Percentiles rank a stretch among this genome's conserved stretches.
phyloP scores from a whole-genome alignment of 805 yeast genomes.

The Barnettozyma populi region DNA sequence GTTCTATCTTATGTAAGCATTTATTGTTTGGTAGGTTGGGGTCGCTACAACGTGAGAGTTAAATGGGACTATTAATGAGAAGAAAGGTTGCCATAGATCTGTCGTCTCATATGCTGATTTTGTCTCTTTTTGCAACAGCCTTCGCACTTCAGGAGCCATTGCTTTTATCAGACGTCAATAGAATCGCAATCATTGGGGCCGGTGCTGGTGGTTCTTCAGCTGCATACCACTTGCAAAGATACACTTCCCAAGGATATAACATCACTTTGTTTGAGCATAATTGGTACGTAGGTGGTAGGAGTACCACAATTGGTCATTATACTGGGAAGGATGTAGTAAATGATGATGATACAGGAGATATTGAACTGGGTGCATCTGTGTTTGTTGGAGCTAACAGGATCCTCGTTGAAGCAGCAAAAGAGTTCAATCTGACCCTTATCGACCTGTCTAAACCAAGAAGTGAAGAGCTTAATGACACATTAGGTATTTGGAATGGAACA shows the following conservation, averaged over 20 bases:
- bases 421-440: slow-evolving; percentile 28
- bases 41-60: too few species aligned
- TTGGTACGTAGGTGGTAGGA: slow-evolving; percentile 41
- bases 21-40: too few species aligned
- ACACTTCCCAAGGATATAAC: slow-evolving; percentile 28
- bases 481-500: slow-evolving; percentile 36
- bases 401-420: slow-evolving; percentile 31
- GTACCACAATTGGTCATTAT: slow-evolving; percentile 31
- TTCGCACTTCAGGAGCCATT: background rate
- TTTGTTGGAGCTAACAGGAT: slow-evolving; percentile 38
- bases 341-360: slow-evolving; percentile 7
- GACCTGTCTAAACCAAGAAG: slow-evolving; percentile 12
- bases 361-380: slow-evolving; percentile 44
- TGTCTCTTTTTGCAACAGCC: background rate
- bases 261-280: slow-evolving; percentile 38
- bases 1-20: too few species aligned
- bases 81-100: too few species aligned
- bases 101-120: background rate
- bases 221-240: slow-evolving; percentile 40
- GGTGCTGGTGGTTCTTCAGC: slow-evolving; percentile 47
- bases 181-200: slow-evolving; percentile 42
- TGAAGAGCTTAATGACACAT: slow-evolving; percentile 13
- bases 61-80: too few species aligned
- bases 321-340: slow-evolving; percentile 4
- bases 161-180: background rate